A percentile compares a stretch with the other conserved stretches of the same genome.
Conservation (phyloP, 306 rosid genomes). For the Cicer chorassanicum region DNA sequence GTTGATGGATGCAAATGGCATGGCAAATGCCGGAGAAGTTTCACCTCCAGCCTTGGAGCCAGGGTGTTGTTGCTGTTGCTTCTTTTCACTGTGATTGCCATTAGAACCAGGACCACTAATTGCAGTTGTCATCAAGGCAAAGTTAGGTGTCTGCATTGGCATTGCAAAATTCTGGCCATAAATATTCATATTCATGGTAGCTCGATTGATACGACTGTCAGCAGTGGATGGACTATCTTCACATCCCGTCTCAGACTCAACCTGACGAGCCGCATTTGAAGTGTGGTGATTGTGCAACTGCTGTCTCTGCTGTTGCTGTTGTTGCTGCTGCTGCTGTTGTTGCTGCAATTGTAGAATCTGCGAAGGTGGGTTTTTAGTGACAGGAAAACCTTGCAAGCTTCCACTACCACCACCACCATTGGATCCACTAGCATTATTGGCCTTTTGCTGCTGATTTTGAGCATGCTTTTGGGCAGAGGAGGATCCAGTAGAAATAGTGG, state of each 20-base stretch:
- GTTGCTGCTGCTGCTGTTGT: conserved; percentile 55
- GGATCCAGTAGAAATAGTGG: conserved; percentile 71
- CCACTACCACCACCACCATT: conserved; percentile 54
- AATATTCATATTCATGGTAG: conserved; percentile 63
- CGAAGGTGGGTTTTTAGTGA: conserved; percentile 63
- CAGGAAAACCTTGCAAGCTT: conserved; percentile 80
- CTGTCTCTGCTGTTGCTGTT: conserved; percentile 58
- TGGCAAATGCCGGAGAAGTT: conserved; percentile 71
- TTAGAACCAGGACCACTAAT: conserved; percentile 52
- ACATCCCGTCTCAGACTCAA: conserved; percentile 76
- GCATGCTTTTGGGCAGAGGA: conserved; percentile 87
- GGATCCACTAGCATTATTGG: conserved; percentile 58
- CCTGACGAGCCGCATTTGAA: conserved; percentile 66
- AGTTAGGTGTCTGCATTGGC: conserved; percentile 76
- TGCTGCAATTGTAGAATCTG: conserved; percentile 60
- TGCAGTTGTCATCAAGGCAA: conserved; percentile 74
- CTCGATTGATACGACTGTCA: conserved; percentile 71
- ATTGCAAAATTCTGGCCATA: conserved; percentile 78
- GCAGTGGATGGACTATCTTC: conserved; percentile 92
- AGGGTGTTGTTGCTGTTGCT: conserved; percentile 63
- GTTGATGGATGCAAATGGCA: conserved; percentile 78
- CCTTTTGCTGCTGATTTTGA: conserved; percentile 81
- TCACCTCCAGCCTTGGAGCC: conserved; percentile 70
- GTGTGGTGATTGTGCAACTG: conserved; percentile 62
- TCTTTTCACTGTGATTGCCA: conserved; percentile 68